phyloP scores from a whole-genome alignment of 345 rosid species.

The Eucalyptus camaldulensis region DNA sequence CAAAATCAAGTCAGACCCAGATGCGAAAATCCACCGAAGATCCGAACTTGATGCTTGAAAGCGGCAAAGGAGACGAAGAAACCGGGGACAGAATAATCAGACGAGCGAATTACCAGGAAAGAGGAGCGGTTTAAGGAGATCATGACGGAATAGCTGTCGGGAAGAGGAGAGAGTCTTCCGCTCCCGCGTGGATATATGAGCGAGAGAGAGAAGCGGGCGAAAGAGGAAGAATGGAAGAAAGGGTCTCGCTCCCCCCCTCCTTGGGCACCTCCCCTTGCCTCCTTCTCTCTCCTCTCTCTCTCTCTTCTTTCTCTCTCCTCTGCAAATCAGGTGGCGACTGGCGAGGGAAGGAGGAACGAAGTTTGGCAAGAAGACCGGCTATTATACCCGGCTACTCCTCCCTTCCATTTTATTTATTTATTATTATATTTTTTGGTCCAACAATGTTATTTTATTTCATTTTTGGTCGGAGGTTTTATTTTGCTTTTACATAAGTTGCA shows the following conservation, averaged over 20 bases:
- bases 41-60: not conserved
- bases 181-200: not conserved
- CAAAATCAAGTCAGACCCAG: not conserved
- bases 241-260: not conserved
- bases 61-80: not conserved
- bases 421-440: not conserved
- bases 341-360: not conserved
- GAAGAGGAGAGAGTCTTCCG: not conserved
- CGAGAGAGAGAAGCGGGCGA: not conserved
- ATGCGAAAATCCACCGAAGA: not conserved
- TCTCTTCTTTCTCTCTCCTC: not conserved
- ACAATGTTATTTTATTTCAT: not conserved
- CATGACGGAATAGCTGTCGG: not conserved
- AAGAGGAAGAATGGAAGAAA: not conserved
- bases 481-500: not conserved
- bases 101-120: not conserved
- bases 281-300: not conserved
- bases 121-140: not conserved
- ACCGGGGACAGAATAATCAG: not conserved
- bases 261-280: not conserved
- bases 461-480: too few species aligned
- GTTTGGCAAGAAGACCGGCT: not conserved
- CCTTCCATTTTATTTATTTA: not conserved
- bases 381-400: not conserved
- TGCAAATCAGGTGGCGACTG: not conserved